Evolutionary conservation across 805 yeast genomes (phyloP).

Genomic region (Lipomyces yamadae): DNA sequence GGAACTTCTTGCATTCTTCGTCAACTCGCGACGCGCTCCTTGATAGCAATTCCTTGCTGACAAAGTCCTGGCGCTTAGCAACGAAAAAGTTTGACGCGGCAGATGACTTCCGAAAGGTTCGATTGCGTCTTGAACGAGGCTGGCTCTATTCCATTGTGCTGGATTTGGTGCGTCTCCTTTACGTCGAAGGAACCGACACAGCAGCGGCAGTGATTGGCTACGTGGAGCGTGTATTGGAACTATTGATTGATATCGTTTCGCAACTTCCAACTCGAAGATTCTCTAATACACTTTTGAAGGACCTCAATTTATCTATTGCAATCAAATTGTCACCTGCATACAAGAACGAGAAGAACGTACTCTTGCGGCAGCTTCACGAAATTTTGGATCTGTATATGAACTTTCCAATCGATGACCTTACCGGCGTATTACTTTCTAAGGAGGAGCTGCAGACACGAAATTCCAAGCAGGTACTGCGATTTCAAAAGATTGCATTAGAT

Average conservation of each 20-base stretch:
- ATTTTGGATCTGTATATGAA: conserved; percentile 42
- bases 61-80: conserved; percentile 40
- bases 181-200: conserved; percentile 3
- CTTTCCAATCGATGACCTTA: conserved; percentile 53
- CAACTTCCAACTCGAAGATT: conserved; percentile 52
- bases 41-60: conserved; percentile 32
- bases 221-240: conserved; percentile 35
- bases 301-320: conserved; percentile 40
- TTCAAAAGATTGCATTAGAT: conserved; percentile 41
- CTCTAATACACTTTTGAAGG: conserved; percentile 42
- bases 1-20: conserved; percentile 43
- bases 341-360: conserved; percentile 13
- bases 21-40: conserved; percentile 36
- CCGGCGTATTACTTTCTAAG: conserved; percentile 44
- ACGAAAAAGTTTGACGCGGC: conserved; percentile 37
- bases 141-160: conserved; percentile 43
- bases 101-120: conserved; percentile 35
- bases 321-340: conserved; percentile 20
- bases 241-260: conserved; percentile 46
- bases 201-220: conserved; percentile 13
- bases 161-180: conserved; percentile 32
- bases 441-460: conserved; percentile 32
- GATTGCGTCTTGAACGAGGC: conserved; percentile 37
- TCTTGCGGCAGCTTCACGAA: conserved; percentile 15
- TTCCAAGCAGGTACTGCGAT: conserved; percentile 28